Base-by-base conservation (phyloP, 352 stramenopile genomes). In the Pythium vanterpoolii region DNA sequence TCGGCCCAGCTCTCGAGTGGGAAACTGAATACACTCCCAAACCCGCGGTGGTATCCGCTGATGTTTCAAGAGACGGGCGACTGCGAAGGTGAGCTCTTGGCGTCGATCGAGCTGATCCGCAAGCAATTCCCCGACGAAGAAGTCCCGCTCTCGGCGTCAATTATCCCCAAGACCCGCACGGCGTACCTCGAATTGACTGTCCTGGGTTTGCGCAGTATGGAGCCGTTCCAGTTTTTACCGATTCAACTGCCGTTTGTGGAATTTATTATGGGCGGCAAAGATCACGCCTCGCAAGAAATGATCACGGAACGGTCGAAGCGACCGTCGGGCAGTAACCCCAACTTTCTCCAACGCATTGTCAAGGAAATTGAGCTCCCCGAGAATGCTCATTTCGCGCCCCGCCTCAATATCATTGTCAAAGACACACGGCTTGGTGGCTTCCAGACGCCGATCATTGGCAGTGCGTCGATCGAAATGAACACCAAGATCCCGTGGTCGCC, bases 321-420 rank as follows among this genome's bases (percentile, higher is more conserved):
- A 26, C 89, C 89, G 27, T 83, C 76, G 0, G 84, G 79, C 23
- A 78, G 60, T 21, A 92, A 97, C 49, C 88, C 90, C 9, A 97
- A 97, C 62, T 97, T 93, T 59, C 60, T 96, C 16, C 81, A 96
- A 56, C 86, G 85, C 33, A 96, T 97, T 44, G 74, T 96, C 31
- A 94, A 96, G 50, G 73, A 86, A 51, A 73, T 97, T 0, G 71
- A 91, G 21, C 52, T 97, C n/a, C 90, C 90, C 0, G 82, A 90
- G 21, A 90, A 97, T 52, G 77, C 87, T 4, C 75, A 95, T 31
- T 97, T 96, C 58, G 76, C 90, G 0, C 88, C 90, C 26, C 86
- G 87, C 3, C 61, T 97, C 21, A 95, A 96, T 50, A 90, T 96
- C 42, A 91, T 93, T 42, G 87, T 96, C 11, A 88, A 93, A 51